Conservation (phyloP, 352 stramenopile species). For the Phytophthora ohioensis region DNA sequence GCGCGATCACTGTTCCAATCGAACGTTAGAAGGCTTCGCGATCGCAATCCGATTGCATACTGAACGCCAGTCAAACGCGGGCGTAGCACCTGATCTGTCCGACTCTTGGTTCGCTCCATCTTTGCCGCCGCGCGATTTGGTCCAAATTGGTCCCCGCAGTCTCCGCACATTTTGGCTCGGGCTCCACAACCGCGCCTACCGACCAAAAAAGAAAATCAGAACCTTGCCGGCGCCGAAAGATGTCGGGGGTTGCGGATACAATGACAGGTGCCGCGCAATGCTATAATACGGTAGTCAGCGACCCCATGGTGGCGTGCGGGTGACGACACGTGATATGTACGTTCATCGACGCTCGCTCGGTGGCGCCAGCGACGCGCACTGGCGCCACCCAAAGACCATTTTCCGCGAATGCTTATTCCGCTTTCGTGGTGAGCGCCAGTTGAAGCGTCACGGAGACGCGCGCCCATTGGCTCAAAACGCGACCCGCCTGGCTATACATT, state of each 20-base stretch:
- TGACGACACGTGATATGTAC: conserved; percentile 33
- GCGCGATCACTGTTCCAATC: conserved; percentile 32
- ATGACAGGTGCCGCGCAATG: background rate
- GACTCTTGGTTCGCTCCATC: conserved; percentile 23
- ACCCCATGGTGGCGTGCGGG: conserved; percentile 10
- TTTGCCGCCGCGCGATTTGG: conserved; percentile 16
- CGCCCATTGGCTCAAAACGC: conserved; percentile 8
- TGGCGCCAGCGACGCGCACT: conserved; percentile 10
- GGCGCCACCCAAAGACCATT: conserved; percentile 9
- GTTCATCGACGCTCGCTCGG: conserved; percentile 15
- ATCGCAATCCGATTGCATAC: background rate
- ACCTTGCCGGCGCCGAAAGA: no score
- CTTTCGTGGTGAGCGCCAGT: conserved; percentile 33
- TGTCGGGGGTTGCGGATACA: background rate
- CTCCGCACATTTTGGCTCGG: conserved; percentile 15
- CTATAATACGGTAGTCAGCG: background rate
- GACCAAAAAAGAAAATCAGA: conserved; percentile 33
- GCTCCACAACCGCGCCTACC: background rate
- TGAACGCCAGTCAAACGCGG: conserved; percentile 4
- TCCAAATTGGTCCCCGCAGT: conserved; percentile 3
- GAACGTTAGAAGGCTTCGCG: conserved; percentile 29
- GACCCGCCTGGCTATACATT: conserved; percentile 27
- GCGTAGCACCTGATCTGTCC: conserved; percentile 20
- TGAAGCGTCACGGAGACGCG: conserved; percentile 25
- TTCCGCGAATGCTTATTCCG: conserved; percentile 26